phyloP scores from a whole-genome alignment of 192 early-diverging fungal species.

The Mortierella hygrophila region DNA sequence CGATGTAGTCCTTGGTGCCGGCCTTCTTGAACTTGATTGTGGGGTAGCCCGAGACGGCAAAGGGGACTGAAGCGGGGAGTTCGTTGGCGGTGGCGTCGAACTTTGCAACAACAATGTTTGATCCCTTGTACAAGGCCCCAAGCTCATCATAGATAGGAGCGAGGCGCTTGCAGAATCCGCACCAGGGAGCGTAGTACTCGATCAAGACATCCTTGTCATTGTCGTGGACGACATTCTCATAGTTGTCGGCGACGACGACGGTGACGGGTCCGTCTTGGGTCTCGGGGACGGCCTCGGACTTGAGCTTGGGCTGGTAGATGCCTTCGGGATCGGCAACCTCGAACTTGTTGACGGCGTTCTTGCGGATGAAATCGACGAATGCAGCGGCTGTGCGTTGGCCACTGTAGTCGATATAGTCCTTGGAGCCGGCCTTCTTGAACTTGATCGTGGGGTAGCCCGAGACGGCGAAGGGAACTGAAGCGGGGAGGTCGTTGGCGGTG shows the following conservation, averaged over 20 bases:
- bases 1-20: constrained; percentile 74
- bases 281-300: constrained; percentile 80
- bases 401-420: constrained; percentile 79
- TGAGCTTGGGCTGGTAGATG: constrained; percentile 60
- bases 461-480: constrained; percentile 68
- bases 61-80: constrained; percentile 72
- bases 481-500: constrained; percentile 91
- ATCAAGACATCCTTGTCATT: constrained; percentile 87
- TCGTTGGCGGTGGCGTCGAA: constrained; percentile 96
- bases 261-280: constrained; percentile 85
- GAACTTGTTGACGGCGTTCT: constrained; percentile 71
- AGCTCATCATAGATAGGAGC: constrained; percentile 80
- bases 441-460: background rate
- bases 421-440: constrained; percentile 80
- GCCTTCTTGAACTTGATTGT: constrained; percentile 77
- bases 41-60: constrained; percentile 90
- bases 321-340: constrained; percentile 27
- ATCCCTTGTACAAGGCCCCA: constrained; percentile 67
- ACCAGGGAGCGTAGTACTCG: constrained; percentile 92
- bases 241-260: constrained; percentile 85
- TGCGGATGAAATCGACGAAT: constrained; percentile 81
- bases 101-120: constrained; percentile 87
- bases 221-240: constrained; percentile 83
- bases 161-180: constrained; percentile 79
- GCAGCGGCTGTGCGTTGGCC: constrained; percentile 84